Evolutionary conservation across 1,139 yeast genomes (phyloP).

Genomic region (Debaryomycetaceae sp.): DNA sequence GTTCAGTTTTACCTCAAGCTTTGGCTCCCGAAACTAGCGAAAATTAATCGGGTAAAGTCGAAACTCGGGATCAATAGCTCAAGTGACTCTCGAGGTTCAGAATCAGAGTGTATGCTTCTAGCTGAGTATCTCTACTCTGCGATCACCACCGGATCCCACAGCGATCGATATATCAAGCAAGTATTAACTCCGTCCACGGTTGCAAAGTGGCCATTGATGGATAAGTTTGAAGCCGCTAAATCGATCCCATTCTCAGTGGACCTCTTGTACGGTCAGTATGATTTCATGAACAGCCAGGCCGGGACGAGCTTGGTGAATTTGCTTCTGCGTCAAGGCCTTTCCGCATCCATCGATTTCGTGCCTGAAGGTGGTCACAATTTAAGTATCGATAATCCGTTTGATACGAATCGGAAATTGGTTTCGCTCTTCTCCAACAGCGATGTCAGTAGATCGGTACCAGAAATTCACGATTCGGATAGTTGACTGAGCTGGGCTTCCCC

Average conservation of each 20-base stretch:
- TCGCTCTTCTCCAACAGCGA: conserved; percentile 4
- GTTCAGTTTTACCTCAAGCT: conserved; percentile 30
- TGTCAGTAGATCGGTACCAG: neutral
- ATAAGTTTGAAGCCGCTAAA: conserved; percentile 31
- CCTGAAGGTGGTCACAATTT: conserved; percentile 37
- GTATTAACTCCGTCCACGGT: conserved; percentile 64
- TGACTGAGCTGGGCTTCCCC: no score
- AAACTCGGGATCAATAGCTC: neutral
- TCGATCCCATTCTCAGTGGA: conserved; percentile 30
- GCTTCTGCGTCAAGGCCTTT: conserved; percentile 15
- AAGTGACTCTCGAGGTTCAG: conserved; percentile 28
- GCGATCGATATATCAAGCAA: conserved; percentile 56
- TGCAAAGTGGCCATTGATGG: conserved; percentile 67
- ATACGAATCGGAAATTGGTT: conserved; percentile 33
- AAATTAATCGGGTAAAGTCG: conserved; percentile 32
- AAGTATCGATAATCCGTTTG: conserved; percentile 39
- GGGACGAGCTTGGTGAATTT: conserved; percentile 43
- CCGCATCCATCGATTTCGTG: conserved; percentile 39
- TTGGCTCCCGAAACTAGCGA: conserved; percentile 35
- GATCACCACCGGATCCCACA: conserved; percentile 49
- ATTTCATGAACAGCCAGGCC: conserved; percentile 77
- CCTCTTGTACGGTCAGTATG: conserved; percentile 71
- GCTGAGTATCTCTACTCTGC: conserved; percentile 53
- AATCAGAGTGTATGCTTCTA: conserved; percentile 30
- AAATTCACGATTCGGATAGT: conserved; percentile 9